Evolutionary conservation across 2,329 filamentous ascomycete species (phyloP).

Genomic region (Sporothrix luriei): DNA sequence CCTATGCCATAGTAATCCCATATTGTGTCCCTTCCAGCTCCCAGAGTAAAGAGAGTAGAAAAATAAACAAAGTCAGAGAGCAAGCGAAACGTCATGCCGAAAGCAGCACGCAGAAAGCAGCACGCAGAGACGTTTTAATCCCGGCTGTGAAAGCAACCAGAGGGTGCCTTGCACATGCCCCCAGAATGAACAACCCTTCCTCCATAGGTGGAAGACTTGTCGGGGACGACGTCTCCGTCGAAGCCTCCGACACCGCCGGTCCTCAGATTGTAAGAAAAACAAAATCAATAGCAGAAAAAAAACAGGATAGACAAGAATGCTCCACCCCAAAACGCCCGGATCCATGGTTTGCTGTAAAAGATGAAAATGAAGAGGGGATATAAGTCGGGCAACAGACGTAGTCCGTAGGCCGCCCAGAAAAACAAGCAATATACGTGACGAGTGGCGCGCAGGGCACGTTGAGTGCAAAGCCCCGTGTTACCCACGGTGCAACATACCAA

Average conservation of each 20-base stretch:
- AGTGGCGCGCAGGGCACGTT: neutral
- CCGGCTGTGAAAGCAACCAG: neutral
- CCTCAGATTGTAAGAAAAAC: neutral
- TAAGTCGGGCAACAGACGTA: neutral
- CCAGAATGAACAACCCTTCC: neutral
- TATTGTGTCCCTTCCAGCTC: neutral
- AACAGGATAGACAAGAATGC: conserved; percentile 19
- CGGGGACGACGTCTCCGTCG: neutral
- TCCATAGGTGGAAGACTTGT: too few relatives aligned
- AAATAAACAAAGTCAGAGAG: neutral
- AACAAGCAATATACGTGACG: neutral
- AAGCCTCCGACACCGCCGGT: neutral
- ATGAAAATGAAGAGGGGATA: conserved; percentile 15
- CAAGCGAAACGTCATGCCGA: neutral
- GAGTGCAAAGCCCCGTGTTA: neutral
- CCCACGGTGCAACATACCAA: neutral
- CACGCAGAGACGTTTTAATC: neutral
- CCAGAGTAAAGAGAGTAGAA: neutral
- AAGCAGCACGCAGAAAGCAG: neutral
- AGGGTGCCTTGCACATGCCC: neutral
- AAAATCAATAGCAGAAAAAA: conserved; percentile 3
- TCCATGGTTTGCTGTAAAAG: conserved; percentile 30
- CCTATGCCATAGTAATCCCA: neutral
- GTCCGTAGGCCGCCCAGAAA: conserved; percentile 7
- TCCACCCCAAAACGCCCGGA: conserved; percentile 31